Evolutionary conservation across 345 rosid genomes (phyloP).

Genomic region (Eucalyptus sp.): DNA sequence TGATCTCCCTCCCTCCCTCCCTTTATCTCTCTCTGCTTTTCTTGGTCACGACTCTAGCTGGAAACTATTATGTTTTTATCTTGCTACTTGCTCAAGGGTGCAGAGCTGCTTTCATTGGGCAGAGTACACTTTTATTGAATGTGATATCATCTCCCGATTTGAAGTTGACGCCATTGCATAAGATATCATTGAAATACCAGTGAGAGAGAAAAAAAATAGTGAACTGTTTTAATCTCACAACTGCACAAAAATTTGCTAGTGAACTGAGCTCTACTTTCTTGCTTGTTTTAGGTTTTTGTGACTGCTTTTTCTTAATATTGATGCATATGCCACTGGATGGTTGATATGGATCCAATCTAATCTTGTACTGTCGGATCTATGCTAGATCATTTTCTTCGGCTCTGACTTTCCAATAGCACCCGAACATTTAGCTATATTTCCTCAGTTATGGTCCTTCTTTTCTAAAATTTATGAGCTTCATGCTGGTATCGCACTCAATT

Average conservation of each 20-base stretch:
- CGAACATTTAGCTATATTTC: background rate
- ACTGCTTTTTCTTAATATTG: background rate
- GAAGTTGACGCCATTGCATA: background rate
- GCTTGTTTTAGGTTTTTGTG: background rate
- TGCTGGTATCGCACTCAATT: conserved; percentile 72
- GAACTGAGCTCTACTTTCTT: background rate
- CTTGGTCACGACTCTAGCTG: background rate
- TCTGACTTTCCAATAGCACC: background rate
- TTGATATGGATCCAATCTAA: background rate
- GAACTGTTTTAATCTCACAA: too few species aligned
- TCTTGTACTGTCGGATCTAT: background rate
- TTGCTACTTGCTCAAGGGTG: background rate
- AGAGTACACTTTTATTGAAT: background rate
- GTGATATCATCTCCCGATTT: background rate
- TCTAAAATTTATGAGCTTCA: background rate
- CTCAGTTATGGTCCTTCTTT: background rate
- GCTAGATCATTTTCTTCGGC: background rate
- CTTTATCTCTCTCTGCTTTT: background rate
- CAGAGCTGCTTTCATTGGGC: background rate
- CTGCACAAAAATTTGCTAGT: too few species aligned
- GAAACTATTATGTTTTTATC: too few species aligned
- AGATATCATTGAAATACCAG: too few species aligned
- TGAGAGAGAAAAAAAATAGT: too few species aligned
- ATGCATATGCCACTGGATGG: background rate
- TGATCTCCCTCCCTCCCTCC: background rate